These are phyloP conservation scores for Ophiocordyceps robertsii DNA, from an alignment of 2,329 filamentous ascomycete species.

Conservation along the genomic window DNA sequence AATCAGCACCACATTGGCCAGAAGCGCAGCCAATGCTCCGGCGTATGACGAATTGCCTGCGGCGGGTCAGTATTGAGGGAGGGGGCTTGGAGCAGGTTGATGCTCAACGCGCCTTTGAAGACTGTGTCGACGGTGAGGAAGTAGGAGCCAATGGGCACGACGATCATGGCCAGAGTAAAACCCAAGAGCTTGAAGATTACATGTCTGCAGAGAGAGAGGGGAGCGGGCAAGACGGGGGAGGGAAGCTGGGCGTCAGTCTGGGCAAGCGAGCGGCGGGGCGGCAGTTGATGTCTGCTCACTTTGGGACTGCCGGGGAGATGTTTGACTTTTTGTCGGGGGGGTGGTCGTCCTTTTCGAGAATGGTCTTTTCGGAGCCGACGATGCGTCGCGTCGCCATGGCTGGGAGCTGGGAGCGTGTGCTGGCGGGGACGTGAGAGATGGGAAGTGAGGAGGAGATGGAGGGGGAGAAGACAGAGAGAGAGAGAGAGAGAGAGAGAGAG, in stretches of 20 bases:
- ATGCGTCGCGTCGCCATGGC: slow-evolving; percentile 60
- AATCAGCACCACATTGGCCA: slow-evolving; percentile 84
- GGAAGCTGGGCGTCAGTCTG: no score
- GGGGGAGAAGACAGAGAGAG: neutral
- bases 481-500: no score
- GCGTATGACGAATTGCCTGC: slow-evolving; percentile 80
- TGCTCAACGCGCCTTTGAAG: slow-evolving; percentile 51
- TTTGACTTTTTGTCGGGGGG: slow-evolving; percentile 46
- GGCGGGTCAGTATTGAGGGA: slow-evolving; percentile 2
- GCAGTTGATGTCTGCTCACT: slow-evolving; percentile 34
- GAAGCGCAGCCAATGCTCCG: slow-evolving; percentile 70
- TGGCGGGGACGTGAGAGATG: neutral
- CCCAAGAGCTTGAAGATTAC: slow-evolving; percentile 83
- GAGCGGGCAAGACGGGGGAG: neutral
- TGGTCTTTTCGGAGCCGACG: slow-evolving; percentile 50
- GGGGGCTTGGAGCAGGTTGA: neutral
- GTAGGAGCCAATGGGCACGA: slow-evolving; percentile 76
- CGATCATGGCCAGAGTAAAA: slow-evolving; percentile 87
- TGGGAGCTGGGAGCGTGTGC: slow-evolving; percentile 1
- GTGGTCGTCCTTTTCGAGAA: slow-evolving; percentile 45
- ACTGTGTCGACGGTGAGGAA: slow-evolving; percentile 66
- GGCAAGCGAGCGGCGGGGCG: neutral
- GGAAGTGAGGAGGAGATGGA: no score
- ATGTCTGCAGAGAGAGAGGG: slow-evolving; percentile 32
- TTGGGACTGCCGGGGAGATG: slow-evolving; percentile 71